These are phyloP conservation scores for Coniochaeta sp. DNA, from an alignment of 2,329 filamentous ascomycete species.

Conservation along the genomic window DNA sequence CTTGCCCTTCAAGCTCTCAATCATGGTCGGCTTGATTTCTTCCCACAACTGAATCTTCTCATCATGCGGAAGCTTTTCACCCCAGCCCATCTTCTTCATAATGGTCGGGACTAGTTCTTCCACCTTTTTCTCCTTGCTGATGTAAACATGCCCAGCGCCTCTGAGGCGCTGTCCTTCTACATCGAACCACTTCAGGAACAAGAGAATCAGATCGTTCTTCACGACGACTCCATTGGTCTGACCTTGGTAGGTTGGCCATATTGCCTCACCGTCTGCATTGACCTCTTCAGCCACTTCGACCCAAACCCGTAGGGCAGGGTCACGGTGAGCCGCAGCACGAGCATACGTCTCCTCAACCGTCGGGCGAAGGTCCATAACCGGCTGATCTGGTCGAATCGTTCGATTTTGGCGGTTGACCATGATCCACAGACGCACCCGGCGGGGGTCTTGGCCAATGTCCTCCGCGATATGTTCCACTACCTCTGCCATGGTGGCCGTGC, in stretches of 20 bases:
- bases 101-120: conserved; percentile 76
- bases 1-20: conserved; percentile 88
- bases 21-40: conserved; percentile 98
- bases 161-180: conserved; percentile 64
- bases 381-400: conserved; percentile 83
- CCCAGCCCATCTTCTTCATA: conserved; percentile 78
- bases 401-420: conserved; percentile 99
- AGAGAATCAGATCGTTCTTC: conserved; percentile 61
- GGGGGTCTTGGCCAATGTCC: conserved; percentile 60
- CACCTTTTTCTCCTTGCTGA: conserved; percentile 80
- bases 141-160: conserved; percentile 79
- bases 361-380: conserved; percentile 69
- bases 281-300: conserved; percentile 69
- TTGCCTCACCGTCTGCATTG: conserved; percentile 56
- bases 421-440: conserved; percentile 76
- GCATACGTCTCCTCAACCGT: conserved; percentile 64
- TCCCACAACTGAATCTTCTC: conserved; percentile 71
- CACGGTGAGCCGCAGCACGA: conserved; percentile 47
- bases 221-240: conserved; percentile 48
- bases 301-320: conserved; percentile 77
- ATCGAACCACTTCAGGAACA: conserved; percentile 93
- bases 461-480: conserved; percentile 64
- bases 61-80: conserved; percentile 58
- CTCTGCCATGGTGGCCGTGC: conserved; percentile 68
- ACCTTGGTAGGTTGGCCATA: conserved; percentile 61